phyloP scores from a whole-genome alignment of 371 early-diverging fungal species.

The Coemansia sp. region DNA sequence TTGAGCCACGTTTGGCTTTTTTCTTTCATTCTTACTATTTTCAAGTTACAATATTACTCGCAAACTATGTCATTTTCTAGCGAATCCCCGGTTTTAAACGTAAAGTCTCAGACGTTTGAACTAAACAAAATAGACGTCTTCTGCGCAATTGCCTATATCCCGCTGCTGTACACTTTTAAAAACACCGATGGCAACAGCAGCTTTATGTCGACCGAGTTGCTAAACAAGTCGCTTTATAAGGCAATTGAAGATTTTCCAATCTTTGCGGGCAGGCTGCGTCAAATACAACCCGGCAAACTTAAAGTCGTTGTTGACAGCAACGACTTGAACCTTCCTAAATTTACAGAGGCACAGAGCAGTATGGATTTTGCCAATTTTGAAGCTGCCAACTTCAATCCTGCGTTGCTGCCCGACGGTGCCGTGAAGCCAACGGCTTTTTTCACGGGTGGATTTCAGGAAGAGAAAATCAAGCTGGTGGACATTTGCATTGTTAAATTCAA shows the following conservation, averaged over 20 bases:
- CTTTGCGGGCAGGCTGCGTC: slow-evolving; percentile 19
- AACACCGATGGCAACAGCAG: background rate
- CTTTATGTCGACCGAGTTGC: slow-evolving; percentile 26
- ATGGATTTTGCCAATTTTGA: slow-evolving; percentile 11
- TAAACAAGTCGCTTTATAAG: slow-evolving; percentile 12
- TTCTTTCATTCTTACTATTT: too few species aligned
- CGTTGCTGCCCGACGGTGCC: slow-evolving; percentile 2
- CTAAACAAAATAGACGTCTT: background rate
- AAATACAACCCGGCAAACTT: background rate
- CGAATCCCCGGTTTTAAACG: too few species aligned
- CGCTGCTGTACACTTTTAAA: background rate
- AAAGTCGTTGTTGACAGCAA: slow-evolving; percentile 14
- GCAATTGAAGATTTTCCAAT: slow-evolving; percentile 33
- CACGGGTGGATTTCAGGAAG: background rate
- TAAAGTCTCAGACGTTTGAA: background rate
- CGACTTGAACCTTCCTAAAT: slow-evolving; percentile 27
- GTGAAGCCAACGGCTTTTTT: background rate
- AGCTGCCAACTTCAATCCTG: background rate
- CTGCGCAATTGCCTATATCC: background rate
- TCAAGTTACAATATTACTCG: too few species aligned
- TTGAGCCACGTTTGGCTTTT: too few species aligned
- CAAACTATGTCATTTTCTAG: too few species aligned
- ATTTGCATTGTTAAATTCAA: background rate
- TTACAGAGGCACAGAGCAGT: slow-evolving; percentile 16
- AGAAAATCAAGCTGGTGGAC: background rate